A percentile compares a stretch with the other conserved stretches of the same genome.
Evolutionary conservation across 169 alveolate genomes (phyloP).

Genomic region (Cryptosporidium muris): DNA sequence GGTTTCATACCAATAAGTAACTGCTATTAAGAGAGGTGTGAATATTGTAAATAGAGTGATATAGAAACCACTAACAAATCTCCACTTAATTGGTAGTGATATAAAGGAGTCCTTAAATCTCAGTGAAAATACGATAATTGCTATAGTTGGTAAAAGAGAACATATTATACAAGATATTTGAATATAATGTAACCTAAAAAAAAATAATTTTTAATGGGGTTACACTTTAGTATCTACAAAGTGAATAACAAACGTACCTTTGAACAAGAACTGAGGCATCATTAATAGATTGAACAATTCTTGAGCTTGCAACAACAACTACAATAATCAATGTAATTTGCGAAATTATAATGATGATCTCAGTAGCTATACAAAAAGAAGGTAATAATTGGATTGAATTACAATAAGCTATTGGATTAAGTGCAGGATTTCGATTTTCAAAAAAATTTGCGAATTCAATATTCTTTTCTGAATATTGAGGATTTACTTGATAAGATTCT

Average conservation of each 20-base stretch:
- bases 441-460: slow-evolving; percentile 20
- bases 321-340: slow-evolving; percentile 24
- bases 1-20: slow-evolving; percentile 55
- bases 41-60: slow-evolving; percentile 10
- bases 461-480: slow-evolving; percentile 18
- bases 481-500: slow-evolving; percentile 35
- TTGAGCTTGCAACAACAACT: slow-evolving; percentile 30
- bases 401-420: slow-evolving; percentile 31
- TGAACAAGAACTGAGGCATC: slow-evolving; percentile 47
- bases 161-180: slow-evolving; percentile 38
- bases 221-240: not conserved
- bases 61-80: slow-evolving; percentile 30
- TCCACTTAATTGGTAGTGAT: slow-evolving; percentile 7
- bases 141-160: slow-evolving; percentile 5
- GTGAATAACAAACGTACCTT: slow-evolving; percentile 14
- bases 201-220: not conserved
- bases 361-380: slow-evolving; percentile 25
- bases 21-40: slow-evolving; percentile 20
- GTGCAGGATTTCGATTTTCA: slow-evolving; percentile 11
- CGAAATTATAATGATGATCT: slow-evolving; percentile 8
- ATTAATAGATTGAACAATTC: slow-evolving; percentile 28
- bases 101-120: not conserved
- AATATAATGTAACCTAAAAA: slow-evolving; percentile 30
- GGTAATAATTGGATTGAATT: not conserved
- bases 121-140: slow-evolving; percentile 25